Percentiles rank a stretch among this genome's conserved stretches.
Conservation (phyloP, 129 eudicot genomes). For the Oenanthe sinensis region DNA sequence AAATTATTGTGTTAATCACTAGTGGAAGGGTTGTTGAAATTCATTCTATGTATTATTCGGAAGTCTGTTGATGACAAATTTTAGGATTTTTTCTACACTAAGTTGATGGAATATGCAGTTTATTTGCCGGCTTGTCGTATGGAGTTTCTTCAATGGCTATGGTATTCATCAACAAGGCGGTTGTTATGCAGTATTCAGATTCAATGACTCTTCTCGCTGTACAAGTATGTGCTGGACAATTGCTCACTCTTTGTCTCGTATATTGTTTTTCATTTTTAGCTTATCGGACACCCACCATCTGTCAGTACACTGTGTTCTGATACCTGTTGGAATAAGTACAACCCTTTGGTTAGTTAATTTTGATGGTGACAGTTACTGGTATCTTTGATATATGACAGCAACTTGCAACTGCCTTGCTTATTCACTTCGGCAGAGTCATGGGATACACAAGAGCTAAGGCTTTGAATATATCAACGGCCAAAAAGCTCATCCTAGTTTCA, state of each 20-base stretch:
- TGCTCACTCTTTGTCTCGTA: not conserved
- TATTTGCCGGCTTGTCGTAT: constrained; percentile 81
- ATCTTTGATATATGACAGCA: constrained; percentile 44
- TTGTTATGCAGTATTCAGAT: constrained; percentile 74
- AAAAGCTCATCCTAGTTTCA: constrained; percentile 70
- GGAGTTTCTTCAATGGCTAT: constrained; percentile 96
- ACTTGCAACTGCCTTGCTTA: constrained; percentile 79
- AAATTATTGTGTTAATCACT: not conserved
- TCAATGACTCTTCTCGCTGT: constrained; percentile 89
- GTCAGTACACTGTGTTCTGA: no score
- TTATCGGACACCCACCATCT: not conserved
- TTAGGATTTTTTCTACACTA: no score
- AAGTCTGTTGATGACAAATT: not conserved
- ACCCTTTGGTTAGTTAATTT: not conserved
- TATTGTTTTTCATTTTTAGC: not conserved
- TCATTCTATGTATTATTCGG: not conserved
- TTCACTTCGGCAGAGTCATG: constrained; percentile 67
- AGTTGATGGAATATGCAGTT: no score
- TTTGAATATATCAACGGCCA: constrained; percentile 64
- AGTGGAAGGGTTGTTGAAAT: not conserved
- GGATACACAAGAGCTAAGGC: constrained; percentile 81
- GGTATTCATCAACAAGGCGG: constrained; percentile 96
- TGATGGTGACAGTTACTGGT: not conserved
- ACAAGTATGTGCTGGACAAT: constrained; percentile 41
- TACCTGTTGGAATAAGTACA: no score